Base-by-base conservation (phyloP, 768 basidiomycete genomes). In the Suillus subalutaceus region DNA sequence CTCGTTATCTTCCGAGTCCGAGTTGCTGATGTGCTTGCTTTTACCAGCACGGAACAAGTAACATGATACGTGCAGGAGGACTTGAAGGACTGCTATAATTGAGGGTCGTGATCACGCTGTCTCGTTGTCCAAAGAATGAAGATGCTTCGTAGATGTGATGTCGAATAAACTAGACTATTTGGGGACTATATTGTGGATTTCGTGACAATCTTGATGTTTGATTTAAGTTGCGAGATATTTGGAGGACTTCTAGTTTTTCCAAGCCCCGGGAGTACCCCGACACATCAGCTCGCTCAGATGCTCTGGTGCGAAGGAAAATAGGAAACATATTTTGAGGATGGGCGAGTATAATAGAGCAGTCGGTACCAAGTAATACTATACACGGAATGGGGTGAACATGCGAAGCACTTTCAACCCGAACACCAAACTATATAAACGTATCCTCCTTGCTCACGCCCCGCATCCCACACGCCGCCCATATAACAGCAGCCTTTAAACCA, bases 401-500 rank as follows among this genome's bases (percentile, higher is more conserved):
- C 20, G 15, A 52, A 26, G 26, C 26, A 8, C 26, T 52, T 30
- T 52, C 50, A 55, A 2, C 5, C 18, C 16, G 15, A 40, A 58
- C 15, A 35, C 5, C 4, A 57, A 57, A 26, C 50, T 65, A 64
- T 4, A 65, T 46, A 52, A 59, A 60, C 75, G 77, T 76, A 48
- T 69, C 71, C 57, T 67, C 72, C 60, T 74, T 73, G 38, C 81
- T 79, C 30, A 81, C 72, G 3, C 79, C 78, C 43, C 71, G 74
- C 18, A 81, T 74, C 18, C 85, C 85, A 68, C 79, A 84, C 26
- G 70, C 77, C 9, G 76, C 73, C 86, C 86, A 88, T 48, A 85
- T 79, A 10, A 70, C 38, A 0, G 78, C 78, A 10, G 83, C 86
- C 20, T 83, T 75, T 30, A 88, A 73, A 69, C 88, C 88, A 7